phyloP scores from a whole-genome alignment of 495 filamentous ascomycete species.

The Talaromyces borbonicus region DNA sequence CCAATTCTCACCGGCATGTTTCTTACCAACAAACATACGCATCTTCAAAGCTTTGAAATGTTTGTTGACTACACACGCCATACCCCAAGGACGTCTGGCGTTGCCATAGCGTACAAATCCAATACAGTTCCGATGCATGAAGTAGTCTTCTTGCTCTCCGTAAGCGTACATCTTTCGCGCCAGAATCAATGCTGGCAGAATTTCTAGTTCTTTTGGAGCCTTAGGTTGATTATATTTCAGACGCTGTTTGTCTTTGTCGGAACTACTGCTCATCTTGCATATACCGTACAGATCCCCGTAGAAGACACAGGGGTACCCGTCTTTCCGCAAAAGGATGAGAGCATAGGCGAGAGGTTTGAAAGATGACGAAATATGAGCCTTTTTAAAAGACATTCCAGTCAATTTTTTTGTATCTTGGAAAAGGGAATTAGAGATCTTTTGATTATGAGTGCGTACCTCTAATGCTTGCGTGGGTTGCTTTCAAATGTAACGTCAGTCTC shows the following conservation, averaged over 20 bases:
- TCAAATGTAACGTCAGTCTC: too few species aligned
- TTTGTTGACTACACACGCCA: conserved; percentile 52
- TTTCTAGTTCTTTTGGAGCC: neutral
- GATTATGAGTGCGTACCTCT: conserved; percentile 26
- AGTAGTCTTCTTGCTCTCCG: conserved; percentile 59
- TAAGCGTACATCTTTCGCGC: conserved; percentile 62
- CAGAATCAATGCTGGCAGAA: conserved; percentile 50
- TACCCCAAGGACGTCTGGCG: conserved; percentile 36
- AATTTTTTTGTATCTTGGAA: neutral
- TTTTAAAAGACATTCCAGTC: neutral
- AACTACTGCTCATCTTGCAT: conserved; percentile 24
- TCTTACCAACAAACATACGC: conserved; percentile 51
- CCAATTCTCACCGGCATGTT: conserved; percentile 49
- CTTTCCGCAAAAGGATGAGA: conserved; percentile 54
- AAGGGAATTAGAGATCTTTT: too few species aligned
- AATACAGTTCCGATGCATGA: conserved; percentile 55
- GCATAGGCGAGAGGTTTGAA: conserved; percentile 54
- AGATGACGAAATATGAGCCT: conserved; percentile 40
- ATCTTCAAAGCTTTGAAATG: conserved; percentile 32
- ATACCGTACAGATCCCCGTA: conserved; percentile 72
- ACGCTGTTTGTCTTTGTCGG: neutral
- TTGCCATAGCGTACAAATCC: conserved; percentile 58
- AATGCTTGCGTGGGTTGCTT: conserved; percentile 54
- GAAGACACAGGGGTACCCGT: conserved; percentile 62
- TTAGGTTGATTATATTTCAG: neutral